These are phyloP conservation scores for Amanita pallidorosea DNA, from an alignment of 768 basidiomycete genomes.

Conservation along the genomic window DNA sequence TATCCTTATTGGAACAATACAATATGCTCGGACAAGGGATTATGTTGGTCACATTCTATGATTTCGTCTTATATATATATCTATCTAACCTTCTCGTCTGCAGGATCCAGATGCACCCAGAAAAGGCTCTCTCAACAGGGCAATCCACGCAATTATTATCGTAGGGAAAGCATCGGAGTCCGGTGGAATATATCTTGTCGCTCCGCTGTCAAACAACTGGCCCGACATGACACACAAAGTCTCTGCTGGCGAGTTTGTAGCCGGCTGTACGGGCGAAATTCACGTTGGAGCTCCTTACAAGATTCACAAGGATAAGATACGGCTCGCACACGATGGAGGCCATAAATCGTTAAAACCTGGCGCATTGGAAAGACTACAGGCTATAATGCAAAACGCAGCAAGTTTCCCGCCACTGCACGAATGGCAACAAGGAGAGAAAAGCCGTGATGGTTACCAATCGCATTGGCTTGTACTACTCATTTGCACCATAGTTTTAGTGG, in stretches of 20 bases:
- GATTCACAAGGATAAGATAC: not conserved
- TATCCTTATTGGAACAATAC: not conserved
- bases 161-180: not conserved
- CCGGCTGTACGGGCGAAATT: not conserved
- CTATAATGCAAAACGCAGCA: not conserved
- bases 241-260: not conserved
- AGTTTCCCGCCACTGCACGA: not conserved
- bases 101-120: not conserved
- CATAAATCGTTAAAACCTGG: not conserved
- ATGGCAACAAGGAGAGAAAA: not conserved
- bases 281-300: not conserved
- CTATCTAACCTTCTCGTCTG: not conserved
- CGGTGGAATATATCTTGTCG: too few species aligned
- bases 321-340: not conserved
- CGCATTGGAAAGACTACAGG: not conserved
- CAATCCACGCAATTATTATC: not conserved
- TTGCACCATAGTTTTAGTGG: not conserved
- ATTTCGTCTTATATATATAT: not conserved
- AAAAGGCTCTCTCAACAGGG: not conserved
- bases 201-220: too few species aligned
- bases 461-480: not conserved
- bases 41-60: not conserved
- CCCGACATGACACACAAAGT: not conserved
- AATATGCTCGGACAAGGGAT: not conserved
- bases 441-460: not conserved